Conservation (phyloP, 2,329 filamentous ascomycete genomes). For the Arachnomyces sp. region DNA sequence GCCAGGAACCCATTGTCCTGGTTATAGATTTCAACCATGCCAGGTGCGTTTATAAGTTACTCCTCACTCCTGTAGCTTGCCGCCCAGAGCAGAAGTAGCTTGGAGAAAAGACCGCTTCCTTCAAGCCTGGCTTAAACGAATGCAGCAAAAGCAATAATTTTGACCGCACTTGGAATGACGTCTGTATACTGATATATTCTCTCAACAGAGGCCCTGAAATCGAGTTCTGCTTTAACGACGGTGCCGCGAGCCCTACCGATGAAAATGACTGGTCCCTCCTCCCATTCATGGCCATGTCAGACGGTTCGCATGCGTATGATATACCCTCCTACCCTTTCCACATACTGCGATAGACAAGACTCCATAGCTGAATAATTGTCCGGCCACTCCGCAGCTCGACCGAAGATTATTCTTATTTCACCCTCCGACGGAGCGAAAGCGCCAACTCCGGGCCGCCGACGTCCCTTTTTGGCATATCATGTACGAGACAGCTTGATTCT, state of each 20-base stretch:
- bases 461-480: constrained; percentile 92
- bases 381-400: constrained; percentile 51
- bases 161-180: constrained; percentile 1
- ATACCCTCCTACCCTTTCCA: constrained; percentile 6
- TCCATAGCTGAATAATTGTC: constrained; percentile 9
- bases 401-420: constrained; percentile 99
- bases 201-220: constrained; percentile 71
- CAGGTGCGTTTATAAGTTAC: constrained; percentile 27
- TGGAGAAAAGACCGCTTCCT: too few species aligned
- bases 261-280: constrained; percentile 87
- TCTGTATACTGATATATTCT: constrained; percentile 1
- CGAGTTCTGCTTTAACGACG: constrained; percentile 79
- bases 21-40: constrained; percentile 83
- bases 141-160: neutral
- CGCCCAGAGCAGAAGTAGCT: too few species aligned
- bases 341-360: constrained; percentile 1
- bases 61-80: too few species aligned
- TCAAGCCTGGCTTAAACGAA: too few species aligned
- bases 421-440: constrained; percentile 57
- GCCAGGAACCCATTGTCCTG: constrained; percentile 59
- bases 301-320: constrained; percentile 81
- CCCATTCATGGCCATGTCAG: constrained; percentile 93
- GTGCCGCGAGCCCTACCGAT: constrained; percentile 67
- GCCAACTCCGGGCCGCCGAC: constrained; percentile 48
- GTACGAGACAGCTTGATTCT: constrained; percentile 83